Conservation (phyloP, 352 stramenopile species). For the Phytopythium helicoides region DNA sequence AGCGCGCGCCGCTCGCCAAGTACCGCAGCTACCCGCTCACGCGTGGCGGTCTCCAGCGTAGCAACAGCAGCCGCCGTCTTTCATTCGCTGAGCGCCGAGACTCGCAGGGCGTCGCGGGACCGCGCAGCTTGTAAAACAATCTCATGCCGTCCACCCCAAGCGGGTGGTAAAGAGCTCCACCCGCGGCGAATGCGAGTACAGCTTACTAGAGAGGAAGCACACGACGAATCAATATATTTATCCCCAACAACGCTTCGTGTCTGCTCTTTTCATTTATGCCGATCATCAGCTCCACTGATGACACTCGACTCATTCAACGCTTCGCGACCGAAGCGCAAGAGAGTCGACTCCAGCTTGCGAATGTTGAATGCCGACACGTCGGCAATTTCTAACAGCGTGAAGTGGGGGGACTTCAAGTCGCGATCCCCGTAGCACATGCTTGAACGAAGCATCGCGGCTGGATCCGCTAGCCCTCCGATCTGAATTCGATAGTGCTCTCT, state of each 20-base stretch:
- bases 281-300: background rate
- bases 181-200: background rate
- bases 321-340: background rate
- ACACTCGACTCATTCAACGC: background rate
- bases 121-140: slow-evolving; percentile 1
- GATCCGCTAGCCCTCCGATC: too few species aligned
- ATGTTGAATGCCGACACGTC: slow-evolving; percentile 15
- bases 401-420: slow-evolving; percentile 20
- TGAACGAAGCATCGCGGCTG: too few species aligned
- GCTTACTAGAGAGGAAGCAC: too few species aligned
- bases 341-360: background rate
- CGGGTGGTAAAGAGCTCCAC: too few species aligned
- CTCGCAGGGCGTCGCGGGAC: slow-evolving; percentile 5
- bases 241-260: too few species aligned
- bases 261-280: background rate
- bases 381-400: slow-evolving; percentile 14
- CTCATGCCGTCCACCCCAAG: background rate
- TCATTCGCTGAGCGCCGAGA: slow-evolving; percentile 28
- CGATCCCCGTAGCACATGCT: slow-evolving; percentile 23
- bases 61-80: slow-evolving; percentile 23
- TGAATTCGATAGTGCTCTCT: background rate
- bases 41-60: slow-evolving; percentile 15
- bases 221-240: slow-evolving; percentile 7
- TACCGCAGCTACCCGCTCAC: slow-evolving; percentile 34
- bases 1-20: slow-evolving; percentile 15